phyloP scores from a whole-genome alignment of 768 basidiomycete genomes.

The Suillus clintonianus region DNA sequence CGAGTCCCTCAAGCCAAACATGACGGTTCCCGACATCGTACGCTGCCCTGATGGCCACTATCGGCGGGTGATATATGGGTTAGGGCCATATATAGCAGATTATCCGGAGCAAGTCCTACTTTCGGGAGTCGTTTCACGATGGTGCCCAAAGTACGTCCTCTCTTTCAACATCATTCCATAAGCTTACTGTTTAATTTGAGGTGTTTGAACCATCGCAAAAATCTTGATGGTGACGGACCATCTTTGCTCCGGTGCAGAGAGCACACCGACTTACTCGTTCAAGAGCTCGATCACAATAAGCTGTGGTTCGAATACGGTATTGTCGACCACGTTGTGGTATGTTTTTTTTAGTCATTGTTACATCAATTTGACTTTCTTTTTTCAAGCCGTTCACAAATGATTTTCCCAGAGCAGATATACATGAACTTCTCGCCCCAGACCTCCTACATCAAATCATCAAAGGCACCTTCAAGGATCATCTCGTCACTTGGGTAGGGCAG shows the following conservation, averaged over 20 bases:
- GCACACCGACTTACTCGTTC: slow-evolving; percentile 21
- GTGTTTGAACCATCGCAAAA: slow-evolving; percentile 20
- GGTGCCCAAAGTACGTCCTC: slow-evolving; percentile 41
- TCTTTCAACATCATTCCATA: too few species aligned
- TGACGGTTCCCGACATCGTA: slow-evolving; percentile 25
- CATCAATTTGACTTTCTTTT: background rate
- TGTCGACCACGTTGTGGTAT: slow-evolving; percentile 31
- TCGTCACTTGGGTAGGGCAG: slow-evolving; percentile 12
- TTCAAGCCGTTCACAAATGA: background rate
- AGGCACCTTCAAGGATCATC: slow-evolving; percentile 8
- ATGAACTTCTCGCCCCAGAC: background rate
- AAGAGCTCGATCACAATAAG: slow-evolving; percentile 13
- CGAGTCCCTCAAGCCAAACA: slow-evolving; percentile 18
- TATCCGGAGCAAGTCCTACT: slow-evolving; percentile 48
- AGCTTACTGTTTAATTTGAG: too few species aligned
- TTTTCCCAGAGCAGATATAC: background rate
- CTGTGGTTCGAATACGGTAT: slow-evolving; percentile 40
- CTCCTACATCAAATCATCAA: slow-evolving; percentile 10
- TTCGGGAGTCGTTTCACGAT: too few species aligned
- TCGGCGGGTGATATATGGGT: slow-evolving; percentile 29
- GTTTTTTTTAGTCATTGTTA: background rate
- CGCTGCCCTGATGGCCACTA: slow-evolving; percentile 33
- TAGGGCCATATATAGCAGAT: slow-evolving; percentile 42
- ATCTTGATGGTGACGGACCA: slow-evolving; percentile 28
- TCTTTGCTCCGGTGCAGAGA: slow-evolving; percentile 22